Conservation (phyloP, 2,329 filamentous ascomycete species). For the Ciborinia camelliae region DNA sequence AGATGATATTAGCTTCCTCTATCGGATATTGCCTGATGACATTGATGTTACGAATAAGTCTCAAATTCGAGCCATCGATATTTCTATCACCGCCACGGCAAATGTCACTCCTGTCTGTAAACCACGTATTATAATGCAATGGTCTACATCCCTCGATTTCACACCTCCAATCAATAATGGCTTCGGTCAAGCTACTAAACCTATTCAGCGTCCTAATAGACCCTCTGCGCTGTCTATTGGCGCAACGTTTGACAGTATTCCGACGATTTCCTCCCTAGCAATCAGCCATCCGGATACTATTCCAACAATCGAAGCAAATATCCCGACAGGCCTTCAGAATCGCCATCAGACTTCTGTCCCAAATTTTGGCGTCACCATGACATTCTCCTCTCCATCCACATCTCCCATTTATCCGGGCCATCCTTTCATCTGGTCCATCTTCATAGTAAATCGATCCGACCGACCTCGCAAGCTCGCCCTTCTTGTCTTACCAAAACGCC, state of each 20-base stretch:
- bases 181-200: conserved; percentile 54
- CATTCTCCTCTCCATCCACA: conserved; percentile 61
- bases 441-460: conserved; percentile 69
- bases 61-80: conserved; percentile 50
- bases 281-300: conserved; percentile 58
- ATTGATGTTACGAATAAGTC: conserved; percentile 42
- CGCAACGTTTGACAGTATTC: conserved; percentile 50
- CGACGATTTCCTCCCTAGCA: conserved; percentile 53
- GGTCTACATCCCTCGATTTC: conserved; percentile 69
- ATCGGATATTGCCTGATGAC: conserved; percentile 55
- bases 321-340: conserved; percentile 20
- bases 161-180: conserved; percentile 61
- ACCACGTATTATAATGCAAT: conserved; percentile 61
- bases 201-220: conserved; percentile 59
- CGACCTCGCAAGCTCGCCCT: conserved; percentile 66
- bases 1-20: conserved; percentile 73
- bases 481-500: conserved; percentile 62
- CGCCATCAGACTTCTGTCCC: conserved; percentile 47
- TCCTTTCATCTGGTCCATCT: conserved; percentile 68
- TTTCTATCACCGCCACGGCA: conserved; percentile 59
- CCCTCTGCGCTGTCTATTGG: conserved; percentile 63
- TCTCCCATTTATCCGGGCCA: conserved; percentile 60
- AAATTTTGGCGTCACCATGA: conserved; percentile 71
- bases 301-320: conserved; percentile 54
- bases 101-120: conserved; percentile 56